Evolutionary conservation across 495 filamentous ascomycete genomes (phyloP), one percentile per base, ranked within the genome.

Genomic region (Bacidia gigantensis): DNA sequence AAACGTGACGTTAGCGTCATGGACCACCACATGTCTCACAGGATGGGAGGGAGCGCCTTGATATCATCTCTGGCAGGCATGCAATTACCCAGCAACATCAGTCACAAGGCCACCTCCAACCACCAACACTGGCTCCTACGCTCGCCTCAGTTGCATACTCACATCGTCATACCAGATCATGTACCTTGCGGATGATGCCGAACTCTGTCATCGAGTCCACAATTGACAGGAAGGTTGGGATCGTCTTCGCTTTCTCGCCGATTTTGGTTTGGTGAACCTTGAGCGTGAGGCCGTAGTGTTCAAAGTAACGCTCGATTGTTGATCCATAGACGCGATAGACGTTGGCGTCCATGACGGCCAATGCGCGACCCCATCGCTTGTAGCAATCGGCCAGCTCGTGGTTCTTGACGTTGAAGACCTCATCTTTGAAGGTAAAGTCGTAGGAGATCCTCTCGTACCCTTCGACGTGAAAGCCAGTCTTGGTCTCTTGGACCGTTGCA

Each of bases 401-500:
- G 35, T 80, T 77, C 46, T 67, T 51, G 1, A 60, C 54, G 56
- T 77, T 59, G 61, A 83, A 83, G 46, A 82, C 67, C n/a, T 69
- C 73, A 54, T 83, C 78, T 14, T 82, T 65, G 63, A 83, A 83
- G 25, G 73, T 71, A 64, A 83, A 83, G 55, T 81, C 78, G 60
- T 83, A 82, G 49, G 76, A 72, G 56, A 83, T 81, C 61, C 77
- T 82, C 65, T 82, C 79, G 54, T 78, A 79, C 23, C 79, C 80
- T 51, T 74, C 71, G 46, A 82, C 78, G 49, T 78, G 75, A 61
- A 81, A 81, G 18, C 77, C 78, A 18, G 59, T 64, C 46, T 68
- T 65, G 26, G 74, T 80, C 62, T 77, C 68, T 11, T 63, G 42
- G 50, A 83, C 79, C 12, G 68, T 72, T 21, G 80, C 79, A 39